These are phyloP conservation scores for Metarhizium robertsii DNA, from an alignment of 2,329 filamentous ascomycete species.

Conservation along the genomic window DNA sequence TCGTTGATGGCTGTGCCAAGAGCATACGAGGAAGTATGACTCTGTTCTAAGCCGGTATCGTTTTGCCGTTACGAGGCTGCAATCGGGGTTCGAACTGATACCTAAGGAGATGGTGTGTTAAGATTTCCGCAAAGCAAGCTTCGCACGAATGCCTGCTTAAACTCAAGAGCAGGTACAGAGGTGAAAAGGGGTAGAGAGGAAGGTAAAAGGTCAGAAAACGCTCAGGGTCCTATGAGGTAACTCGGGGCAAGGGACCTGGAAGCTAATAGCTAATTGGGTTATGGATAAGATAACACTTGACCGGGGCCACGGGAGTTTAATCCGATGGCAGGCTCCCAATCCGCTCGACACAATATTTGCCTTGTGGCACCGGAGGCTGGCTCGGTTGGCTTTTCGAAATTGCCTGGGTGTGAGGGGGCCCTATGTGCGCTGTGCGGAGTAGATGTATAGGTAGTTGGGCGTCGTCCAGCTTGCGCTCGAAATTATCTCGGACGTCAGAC, in stretches of 20 bases:
- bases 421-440: neutral
- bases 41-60: neutral
- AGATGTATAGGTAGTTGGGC: neutral
- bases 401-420: neutral
- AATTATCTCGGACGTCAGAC: neutral
- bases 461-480: neutral
- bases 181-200: neutral
- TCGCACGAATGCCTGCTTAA: neutral
- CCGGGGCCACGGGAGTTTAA: neutral
- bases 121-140: neutral
- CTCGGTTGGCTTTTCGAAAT: neutral
- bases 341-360: neutral
- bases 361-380: neutral
- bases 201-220: neutral
- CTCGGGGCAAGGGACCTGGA: neutral
- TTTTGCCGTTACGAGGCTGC: neutral
- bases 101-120: neutral
- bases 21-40: neutral
- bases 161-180: neutral
- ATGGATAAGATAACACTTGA: neutral
- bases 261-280: neutral
- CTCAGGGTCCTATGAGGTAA: neutral
- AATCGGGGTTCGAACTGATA: neutral
- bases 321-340: neutral
- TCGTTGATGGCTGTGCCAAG: slow-evolving; percentile 6